phyloP scores from a whole-genome alignment of 495 filamentous ascomycete species.

The Bryoglossum gracile region DNA sequence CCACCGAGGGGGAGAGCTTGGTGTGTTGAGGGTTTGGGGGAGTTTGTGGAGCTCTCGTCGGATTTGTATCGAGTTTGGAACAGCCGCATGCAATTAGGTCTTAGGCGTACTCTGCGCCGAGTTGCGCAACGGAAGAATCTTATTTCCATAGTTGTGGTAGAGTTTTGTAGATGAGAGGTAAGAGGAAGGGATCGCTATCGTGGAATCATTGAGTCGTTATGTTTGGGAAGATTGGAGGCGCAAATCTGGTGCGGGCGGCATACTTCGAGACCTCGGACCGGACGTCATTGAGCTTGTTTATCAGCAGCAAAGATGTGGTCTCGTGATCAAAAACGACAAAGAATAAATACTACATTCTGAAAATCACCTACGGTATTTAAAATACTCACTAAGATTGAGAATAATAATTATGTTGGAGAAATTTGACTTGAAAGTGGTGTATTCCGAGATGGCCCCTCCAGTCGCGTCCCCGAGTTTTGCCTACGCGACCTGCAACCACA shows the following conservation, averaged over 20 bases:
- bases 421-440: no score
- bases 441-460: no score
- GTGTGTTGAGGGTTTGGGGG: slow-evolving; percentile 19
- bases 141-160: slow-evolving; percentile 19
- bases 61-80: slow-evolving; percentile 9
- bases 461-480: slow-evolving; percentile 10
- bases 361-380: not conserved
- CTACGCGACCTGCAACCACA: slow-evolving; percentile 14
- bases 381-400: not conserved
- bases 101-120: slow-evolving; percentile 18
- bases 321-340: slow-evolving; percentile 3
- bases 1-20: slow-evolving; percentile 25
- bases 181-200: slow-evolving; percentile 9
- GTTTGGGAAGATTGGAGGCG: no score
- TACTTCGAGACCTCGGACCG: slow-evolving; percentile 2
- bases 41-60: not conserved
- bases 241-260: no score
- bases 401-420: no score
- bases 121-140: slow-evolving; percentile 17
- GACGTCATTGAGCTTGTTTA: slow-evolving; percentile 21
- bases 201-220: slow-evolving; percentile 9
- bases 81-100: slow-evolving; percentile 9
- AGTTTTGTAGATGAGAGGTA: not conserved
- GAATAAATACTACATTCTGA: not conserved
- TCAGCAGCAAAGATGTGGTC: slow-evolving; percentile 7